These are phyloP conservation scores for Aureobasidium melanogenum DNA, from an alignment of 2,329 filamentous ascomycete species.

Conservation along the genomic window DNA sequence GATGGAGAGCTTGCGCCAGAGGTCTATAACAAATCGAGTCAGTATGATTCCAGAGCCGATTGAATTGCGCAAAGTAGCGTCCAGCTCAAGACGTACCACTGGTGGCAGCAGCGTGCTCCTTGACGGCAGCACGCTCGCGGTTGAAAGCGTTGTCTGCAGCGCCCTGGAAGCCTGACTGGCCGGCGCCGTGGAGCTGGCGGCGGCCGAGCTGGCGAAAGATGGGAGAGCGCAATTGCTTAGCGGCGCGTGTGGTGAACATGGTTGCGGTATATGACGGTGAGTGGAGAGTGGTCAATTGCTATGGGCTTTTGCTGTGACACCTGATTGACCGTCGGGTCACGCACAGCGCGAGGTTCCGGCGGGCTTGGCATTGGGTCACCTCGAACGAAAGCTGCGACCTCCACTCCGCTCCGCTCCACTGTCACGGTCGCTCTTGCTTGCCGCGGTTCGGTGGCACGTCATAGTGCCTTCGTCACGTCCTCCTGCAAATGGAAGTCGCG, in stretches of 20 bases:
- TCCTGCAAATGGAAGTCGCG: not conserved
- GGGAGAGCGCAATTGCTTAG: conserved; percentile 17
- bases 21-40: conserved; percentile 45
- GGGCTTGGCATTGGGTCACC: not conserved
- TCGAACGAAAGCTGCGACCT: not conserved
- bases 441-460: not conserved
- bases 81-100: conserved; percentile 54
- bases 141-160: conserved; percentile 82
- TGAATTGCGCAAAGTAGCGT: not conserved
- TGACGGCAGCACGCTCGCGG: conserved; percentile 80
- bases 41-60: not conserved
- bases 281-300: not conserved
- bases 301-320: not conserved
- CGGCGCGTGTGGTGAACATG: conserved; percentile 14
- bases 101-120: conserved; percentile 78
- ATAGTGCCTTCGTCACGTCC: not conserved
- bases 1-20: conserved; percentile 93
- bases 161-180: conserved; percentile 38
- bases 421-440: not conserved
- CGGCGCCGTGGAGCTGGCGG: conserved; percentile 16
- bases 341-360: not conserved
- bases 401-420: not conserved
- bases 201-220: conserved; percentile 21
- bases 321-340: not conserved
- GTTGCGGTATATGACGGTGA: conserved; percentile 3